Conservation (phyloP, 2,329 filamentous ascomycete genomes). For the Neurospora crassa region DNA sequence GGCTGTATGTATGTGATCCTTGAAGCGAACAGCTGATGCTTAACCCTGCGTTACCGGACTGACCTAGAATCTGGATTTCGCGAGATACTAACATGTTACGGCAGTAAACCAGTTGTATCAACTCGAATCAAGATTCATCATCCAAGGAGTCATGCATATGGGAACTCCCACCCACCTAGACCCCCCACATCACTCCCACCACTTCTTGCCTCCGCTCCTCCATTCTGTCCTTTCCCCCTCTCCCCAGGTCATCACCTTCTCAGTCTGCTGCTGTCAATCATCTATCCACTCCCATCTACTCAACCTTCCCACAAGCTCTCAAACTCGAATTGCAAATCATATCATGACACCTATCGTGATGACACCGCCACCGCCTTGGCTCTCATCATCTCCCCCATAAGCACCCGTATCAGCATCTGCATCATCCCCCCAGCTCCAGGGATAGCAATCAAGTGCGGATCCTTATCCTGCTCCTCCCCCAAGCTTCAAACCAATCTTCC, state of each 20-base stretch:
- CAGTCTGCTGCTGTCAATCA: neutral
- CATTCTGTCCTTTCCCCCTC: neutral
- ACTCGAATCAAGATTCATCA: too few species aligned
- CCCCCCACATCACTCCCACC: neutral
- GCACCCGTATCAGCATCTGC: neutral
- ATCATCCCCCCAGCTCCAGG: neutral
- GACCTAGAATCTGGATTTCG: too few species aligned
- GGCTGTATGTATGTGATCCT: too few species aligned
- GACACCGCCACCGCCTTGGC: neutral
- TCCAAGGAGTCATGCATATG: too few species aligned
- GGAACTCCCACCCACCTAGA: neutral
- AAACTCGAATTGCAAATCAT: neutral
- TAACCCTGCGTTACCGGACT: too few species aligned
- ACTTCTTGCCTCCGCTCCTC: neutral
- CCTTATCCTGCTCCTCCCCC: too few species aligned
- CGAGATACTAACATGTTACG: too few species aligned
- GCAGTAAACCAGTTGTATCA: too few species aligned
- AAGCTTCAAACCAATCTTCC: too few species aligned
- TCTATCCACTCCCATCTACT: neutral
- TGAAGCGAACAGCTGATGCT: too few species aligned
- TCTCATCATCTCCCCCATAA: neutral
- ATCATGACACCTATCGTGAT: neutral
- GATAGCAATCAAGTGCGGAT: neutral
- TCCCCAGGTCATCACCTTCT: neutral
- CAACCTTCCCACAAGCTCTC: neutral